phyloP scores from a whole-genome alignment of 2,329 filamentous ascomycete genomes.

The Neocatenulostroma microsporum region DNA sequence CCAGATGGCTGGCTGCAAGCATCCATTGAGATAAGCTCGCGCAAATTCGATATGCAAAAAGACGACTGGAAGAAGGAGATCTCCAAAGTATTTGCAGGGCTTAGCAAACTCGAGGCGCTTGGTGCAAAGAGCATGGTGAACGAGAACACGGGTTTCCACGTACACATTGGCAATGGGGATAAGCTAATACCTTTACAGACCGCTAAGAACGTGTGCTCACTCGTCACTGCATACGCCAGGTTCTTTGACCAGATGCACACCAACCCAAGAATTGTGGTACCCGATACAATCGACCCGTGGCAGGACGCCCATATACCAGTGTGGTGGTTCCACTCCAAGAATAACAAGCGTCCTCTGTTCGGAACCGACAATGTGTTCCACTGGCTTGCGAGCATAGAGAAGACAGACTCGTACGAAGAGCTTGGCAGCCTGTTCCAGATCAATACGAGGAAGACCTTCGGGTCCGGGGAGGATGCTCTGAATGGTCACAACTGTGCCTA shows the following conservation, averaged over 20 bases:
- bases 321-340: conserved; percentile 6
- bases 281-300: no score
- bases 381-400: conserved; percentile 11
- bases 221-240: conserved; percentile 13
- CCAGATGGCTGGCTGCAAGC: conserved; percentile 1
- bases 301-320: background rate
- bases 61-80: conserved; percentile 8
- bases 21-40: conserved; percentile 10
- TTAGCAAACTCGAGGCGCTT: conserved; percentile 4
- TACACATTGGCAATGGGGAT: conserved; percentile 14
- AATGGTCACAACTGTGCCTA: conserved; percentile 7
- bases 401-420: background rate
- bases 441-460: no score
- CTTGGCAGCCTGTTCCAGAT: conserved; percentile 6
- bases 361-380: conserved; percentile 13
- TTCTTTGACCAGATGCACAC: conserved; percentile 12
- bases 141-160: conserved; percentile 11
- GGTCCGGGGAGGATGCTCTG: background rate
- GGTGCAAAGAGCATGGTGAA: conserved; percentile 13
- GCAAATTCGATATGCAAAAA: conserved; percentile 5
- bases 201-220: conserved; percentile 13
- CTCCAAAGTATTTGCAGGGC: conserved; percentile 4
- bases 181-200: conserved; percentile 8
- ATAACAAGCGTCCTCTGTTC: background rate
- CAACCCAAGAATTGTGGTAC: background rate